Evolutionary conservation across 208 protist genomes (phyloP).

Genomic region (Novymonas esmeraldas): DNA sequence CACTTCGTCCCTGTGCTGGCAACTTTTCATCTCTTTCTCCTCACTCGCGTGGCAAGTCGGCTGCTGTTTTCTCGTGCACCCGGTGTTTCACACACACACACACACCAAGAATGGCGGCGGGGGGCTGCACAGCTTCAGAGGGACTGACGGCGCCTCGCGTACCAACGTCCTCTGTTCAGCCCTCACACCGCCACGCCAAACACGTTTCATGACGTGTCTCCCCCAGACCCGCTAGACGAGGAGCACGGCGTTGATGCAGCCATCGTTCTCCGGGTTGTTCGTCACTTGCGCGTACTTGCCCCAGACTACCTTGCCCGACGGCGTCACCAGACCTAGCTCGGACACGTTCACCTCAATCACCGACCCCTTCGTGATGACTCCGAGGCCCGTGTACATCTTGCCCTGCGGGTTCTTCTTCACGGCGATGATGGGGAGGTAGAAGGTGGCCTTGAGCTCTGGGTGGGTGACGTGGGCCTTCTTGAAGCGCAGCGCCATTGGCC

Average conservation of each 20-base stretch:
- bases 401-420: conserved; percentile 99
- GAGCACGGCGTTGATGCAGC: conserved; percentile 99
- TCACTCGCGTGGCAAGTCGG: no score
- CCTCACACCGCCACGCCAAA: no score
- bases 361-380: conserved; percentile 99
- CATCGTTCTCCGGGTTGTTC: conserved; percentile 99
- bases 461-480: conserved; percentile 99
- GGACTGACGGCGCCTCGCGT: no score
- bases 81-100: no score
- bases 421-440: conserved; percentile 99
- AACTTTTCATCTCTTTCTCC: background rate
- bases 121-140: no score
- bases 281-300: conserved; percentile 99
- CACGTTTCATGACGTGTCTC: no score
- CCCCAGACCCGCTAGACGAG: no score
- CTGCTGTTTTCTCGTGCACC: no score
- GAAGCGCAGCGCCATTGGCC: conserved; percentile 98
- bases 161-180: no score
- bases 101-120: no score
- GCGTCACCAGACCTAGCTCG: conserved; percentile 99
- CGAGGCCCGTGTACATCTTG: conserved; percentile 98
- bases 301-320: conserved; percentile 99
- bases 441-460: conserved; percentile 99
- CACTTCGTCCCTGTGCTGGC: background rate
- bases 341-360: conserved; percentile 99